Evolutionary conservation across 192 early-diverging fungal genomes (phyloP).

Genomic region (Jimgerdemannia lactiflua): DNA sequence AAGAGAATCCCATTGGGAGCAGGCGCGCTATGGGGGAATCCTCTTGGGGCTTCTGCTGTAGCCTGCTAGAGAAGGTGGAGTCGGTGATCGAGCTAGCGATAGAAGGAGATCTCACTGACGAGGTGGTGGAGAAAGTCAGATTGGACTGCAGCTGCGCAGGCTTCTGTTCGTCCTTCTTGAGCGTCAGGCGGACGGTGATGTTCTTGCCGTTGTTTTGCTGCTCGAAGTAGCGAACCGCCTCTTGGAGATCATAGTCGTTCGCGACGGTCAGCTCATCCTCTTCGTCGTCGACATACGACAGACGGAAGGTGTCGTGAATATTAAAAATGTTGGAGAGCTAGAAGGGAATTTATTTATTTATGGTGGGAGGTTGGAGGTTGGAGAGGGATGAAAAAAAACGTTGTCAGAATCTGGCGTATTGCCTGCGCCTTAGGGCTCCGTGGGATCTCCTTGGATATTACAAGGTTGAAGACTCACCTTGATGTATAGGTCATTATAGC

Average conservation of each 20-base stretch:
- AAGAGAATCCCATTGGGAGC: too few species aligned
- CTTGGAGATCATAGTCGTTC: not conserved
- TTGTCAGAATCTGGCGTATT: too few species aligned
- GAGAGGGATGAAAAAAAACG: too few species aligned
- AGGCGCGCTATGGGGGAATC: not conserved
- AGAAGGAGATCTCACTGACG: not conserved
- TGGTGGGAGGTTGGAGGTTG: too few species aligned
- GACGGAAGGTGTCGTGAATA: not conserved
- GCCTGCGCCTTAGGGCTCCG: too few species aligned
- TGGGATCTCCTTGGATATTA: too few species aligned
- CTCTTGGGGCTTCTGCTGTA: not conserved
- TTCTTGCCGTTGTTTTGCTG: not conserved
- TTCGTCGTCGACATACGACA: not conserved
- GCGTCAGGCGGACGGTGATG: not conserved
- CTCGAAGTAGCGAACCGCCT: not conserved
- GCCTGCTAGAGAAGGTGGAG: not conserved
- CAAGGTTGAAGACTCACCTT: not conserved
- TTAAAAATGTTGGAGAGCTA: not conserved
- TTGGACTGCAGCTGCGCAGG: not conserved
- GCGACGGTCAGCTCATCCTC: not conserved
- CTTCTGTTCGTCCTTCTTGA: not conserved
- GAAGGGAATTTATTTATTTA: not conserved
- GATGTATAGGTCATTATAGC: not conserved
- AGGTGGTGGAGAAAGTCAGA: not conserved
- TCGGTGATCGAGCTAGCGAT: not conserved